A percentile compares a stretch with the other conserved stretches of the same genome.
phyloP scores from a whole-genome alignment of 176 grass and related monocot species.

The Avena insularis region DNA sequence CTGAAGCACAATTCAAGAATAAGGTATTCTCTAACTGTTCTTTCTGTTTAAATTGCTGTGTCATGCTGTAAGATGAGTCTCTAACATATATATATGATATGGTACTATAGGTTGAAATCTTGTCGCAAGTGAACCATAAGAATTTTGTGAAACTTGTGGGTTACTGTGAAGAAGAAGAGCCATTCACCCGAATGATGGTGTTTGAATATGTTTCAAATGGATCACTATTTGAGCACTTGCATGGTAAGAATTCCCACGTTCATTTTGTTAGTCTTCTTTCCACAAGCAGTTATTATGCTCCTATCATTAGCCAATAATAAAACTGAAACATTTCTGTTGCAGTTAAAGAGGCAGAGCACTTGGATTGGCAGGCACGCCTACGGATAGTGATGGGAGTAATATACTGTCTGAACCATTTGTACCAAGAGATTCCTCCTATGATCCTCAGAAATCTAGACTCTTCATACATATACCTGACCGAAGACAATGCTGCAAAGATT shows the following conservation, averaged over 20 bases:
- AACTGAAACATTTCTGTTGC: slow-evolving; percentile 38
- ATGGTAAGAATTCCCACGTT: slow-evolving; percentile 63
- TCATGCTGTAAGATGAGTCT: not conserved
- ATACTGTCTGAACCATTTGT: slow-evolving; percentile 72
- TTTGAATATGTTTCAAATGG: slow-evolving; percentile 95
- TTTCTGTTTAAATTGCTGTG: slow-evolving; percentile 22
- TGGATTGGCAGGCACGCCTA: slow-evolving; percentile 73
- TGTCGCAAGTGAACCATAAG: slow-evolving; percentile 77
- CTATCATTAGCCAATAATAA: not conserved
- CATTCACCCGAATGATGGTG: slow-evolving; percentile 86
- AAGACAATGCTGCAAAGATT: slow-evolving; percentile 85
- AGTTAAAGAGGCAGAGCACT: slow-evolving; percentile 92
- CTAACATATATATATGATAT: slow-evolving; percentile 28
- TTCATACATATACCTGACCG: slow-evolving; percentile 80
- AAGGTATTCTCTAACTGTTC: slow-evolving; percentile 61
- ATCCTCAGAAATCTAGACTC: slow-evolving; percentile 58
- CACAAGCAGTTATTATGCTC: slow-evolving; percentile 14
- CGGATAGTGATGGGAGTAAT: slow-evolving; percentile 76
- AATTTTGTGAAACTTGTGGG: slow-evolving; percentile 94
- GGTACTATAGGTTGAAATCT: slow-evolving; percentile 56
- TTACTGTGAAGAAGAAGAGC: slow-evolving; percentile 89
- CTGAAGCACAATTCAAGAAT: slow-evolving; percentile 71
- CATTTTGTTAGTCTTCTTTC: slow-evolving; percentile 17
- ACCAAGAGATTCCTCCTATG: slow-evolving; percentile 60
- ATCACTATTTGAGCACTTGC: slow-evolving; percentile 83